phyloP scores from a whole-genome alignment of 768 basidiomycete genomes.

The Auriscalpium microsporum region DNA sequence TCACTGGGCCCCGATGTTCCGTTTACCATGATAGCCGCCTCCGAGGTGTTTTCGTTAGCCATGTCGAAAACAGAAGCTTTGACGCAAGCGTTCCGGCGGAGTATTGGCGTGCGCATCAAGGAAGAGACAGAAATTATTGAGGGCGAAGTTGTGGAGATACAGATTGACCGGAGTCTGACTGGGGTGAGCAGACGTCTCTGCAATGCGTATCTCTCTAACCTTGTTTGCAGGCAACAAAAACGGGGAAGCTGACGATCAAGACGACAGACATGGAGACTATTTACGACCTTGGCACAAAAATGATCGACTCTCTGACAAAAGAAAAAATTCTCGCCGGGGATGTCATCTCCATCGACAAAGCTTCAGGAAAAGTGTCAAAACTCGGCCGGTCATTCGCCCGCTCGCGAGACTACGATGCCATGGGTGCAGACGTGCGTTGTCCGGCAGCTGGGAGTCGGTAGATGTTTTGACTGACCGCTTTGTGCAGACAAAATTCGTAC shows the following conservation, averaged over 20 bases:
- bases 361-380: conserved; percentile 93
- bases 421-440: conserved; percentile 89
- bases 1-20: conserved; percentile 91
- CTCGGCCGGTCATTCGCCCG: conserved; percentile 95
- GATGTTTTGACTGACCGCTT: background rate
- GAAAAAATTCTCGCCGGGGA: conserved; percentile 96
- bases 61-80: conserved; percentile 99
- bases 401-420: conserved; percentile 96
- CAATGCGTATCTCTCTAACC: background rate
- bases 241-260: conserved; percentile 94
- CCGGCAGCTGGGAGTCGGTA: background rate
- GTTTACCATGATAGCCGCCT: conserved; percentile 95
- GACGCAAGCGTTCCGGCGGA: conserved; percentile 91
- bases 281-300: conserved; percentile 96
- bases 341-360: conserved; percentile 95
- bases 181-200: conserved; percentile 50
- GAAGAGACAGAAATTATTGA: conserved; percentile 97
- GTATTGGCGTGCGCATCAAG: conserved; percentile 95
- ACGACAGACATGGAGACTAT: conserved; percentile 99
- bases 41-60: conserved; percentile 95
- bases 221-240: conserved; percentile 80
- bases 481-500: conserved; percentile 91
- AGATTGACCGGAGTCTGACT: conserved; percentile 93
- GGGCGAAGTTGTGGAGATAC: conserved; percentile 97
- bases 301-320: conserved; percentile 96